Base-by-base conservation (phyloP, 1,139 yeast genomes). In the Suhomyces panamericanus region DNA sequence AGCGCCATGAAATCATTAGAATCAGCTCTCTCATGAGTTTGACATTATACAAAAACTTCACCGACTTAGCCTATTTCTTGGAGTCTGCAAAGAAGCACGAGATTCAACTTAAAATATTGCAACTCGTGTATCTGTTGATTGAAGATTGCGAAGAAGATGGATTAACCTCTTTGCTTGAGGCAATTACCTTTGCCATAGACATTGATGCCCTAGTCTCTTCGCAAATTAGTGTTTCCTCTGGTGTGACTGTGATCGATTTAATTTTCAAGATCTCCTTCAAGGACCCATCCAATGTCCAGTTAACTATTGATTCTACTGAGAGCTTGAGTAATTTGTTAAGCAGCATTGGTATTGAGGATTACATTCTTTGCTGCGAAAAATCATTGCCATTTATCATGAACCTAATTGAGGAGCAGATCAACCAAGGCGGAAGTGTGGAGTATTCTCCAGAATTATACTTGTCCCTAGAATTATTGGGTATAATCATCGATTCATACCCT, bases 101-200 rank as follows among this genome's bases (percentile, higher is more conserved):
- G 1, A 48, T 60, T 7, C 78, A 73, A 53, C 41, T 45, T 8
- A 52, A 57, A 3, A 57, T 73, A 11, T 64, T 73, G 52, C 54
- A 59, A 22, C 51, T 69, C 6, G 62, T 63, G 2, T 50, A 64
- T 2, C 61, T 75, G 2, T 62, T 90, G n/a, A 60, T 78, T 3
- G 78, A 75, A 1, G 85, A 81, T 1, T 80, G 95, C 1, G 87
- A 83, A 41, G 96, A 88, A 39, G 98, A 91, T 56, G 80, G 96
- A 0, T 82, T 88, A 26, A 80, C 93, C 0, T 74, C 86, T 38
- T 65, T 90, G 40, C 75, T 88, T n/a, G 96, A 90, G 59, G 79
- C 86, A 0, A 65, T 87, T 26, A 73, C 83, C 1, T 72, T 75
- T 10, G 78, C 84, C 2, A 71, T 86, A 47, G 67, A 76, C 46